phyloP scores from a whole-genome alignment of 768 basidiomycete species.

The Naganishia vishniacii region DNA sequence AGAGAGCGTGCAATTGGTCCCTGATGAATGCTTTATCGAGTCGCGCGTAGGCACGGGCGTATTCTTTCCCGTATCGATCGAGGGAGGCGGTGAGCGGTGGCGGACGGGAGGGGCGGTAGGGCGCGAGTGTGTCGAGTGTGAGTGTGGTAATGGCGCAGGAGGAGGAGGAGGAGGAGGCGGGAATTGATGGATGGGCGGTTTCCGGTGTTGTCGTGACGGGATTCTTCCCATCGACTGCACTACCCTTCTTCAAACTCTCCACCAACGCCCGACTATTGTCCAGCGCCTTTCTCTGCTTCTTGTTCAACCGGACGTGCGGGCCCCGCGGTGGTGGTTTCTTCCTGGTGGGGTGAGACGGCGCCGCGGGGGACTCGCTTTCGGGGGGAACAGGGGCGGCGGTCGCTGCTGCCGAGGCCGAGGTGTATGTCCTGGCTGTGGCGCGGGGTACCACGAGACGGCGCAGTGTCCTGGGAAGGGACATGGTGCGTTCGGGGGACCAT shows the following conservation, averaged over 20 bases:
- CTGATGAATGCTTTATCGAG: slow-evolving; percentile 11
- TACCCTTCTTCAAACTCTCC: not conserved
- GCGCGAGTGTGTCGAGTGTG: not conserved
- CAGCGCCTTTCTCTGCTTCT: slow-evolving; percentile 10
- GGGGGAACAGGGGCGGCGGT: no score
- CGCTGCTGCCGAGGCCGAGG: no score
- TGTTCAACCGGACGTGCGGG: not conserved
- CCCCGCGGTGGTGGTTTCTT: no score
- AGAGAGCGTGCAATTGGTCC: slow-evolving; percentile 1
- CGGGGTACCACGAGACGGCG: no score
- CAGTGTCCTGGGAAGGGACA: no score
- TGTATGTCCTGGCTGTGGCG: no score
- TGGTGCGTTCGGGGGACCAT: no score
- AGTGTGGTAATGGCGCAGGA: not conserved
- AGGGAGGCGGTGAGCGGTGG: slow-evolving; percentile 1
- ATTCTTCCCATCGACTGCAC: no score
- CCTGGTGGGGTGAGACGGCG: no score
- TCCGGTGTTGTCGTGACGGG: no score
- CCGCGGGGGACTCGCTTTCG: no score
- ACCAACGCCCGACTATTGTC: not conserved
- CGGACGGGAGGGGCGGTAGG: not conserved
- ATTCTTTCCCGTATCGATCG: slow-evolving; percentile 3
- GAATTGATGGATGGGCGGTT: not conserved
- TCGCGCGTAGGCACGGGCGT: slow-evolving; percentile 3
- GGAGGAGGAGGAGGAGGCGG: not conserved